Conservation (phyloP, 805 yeast species). For the Metschnikowia cubensis region DNA sequence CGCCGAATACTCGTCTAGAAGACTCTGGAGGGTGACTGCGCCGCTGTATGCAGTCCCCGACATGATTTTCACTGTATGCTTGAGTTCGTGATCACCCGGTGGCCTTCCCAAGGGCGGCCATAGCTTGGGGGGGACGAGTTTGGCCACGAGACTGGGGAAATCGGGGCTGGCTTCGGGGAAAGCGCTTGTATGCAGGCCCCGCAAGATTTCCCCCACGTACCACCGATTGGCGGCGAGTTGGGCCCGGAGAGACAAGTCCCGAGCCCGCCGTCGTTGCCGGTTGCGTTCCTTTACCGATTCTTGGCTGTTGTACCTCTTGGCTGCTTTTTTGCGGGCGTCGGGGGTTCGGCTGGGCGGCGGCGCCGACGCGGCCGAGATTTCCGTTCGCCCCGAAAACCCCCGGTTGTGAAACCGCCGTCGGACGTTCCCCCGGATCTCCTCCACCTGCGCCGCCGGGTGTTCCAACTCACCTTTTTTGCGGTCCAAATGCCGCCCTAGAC, state of each 20-base stretch:
- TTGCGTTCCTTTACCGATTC: slow-evolving; percentile 47
- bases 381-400: too few species aligned
- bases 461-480: slow-evolving; percentile 47
- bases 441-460: slow-evolving; percentile 51
- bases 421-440: slow-evolving; percentile 44
- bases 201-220: slow-evolving; percentile 4
- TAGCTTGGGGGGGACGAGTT: slow-evolving; percentile 1
- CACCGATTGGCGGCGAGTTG: slow-evolving; percentile 17
- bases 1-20: slow-evolving; percentile 1
- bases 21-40: not conserved
- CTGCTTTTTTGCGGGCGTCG: not conserved
- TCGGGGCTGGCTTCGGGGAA: not conserved
- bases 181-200: not conserved
- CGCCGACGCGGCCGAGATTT: too few species aligned
- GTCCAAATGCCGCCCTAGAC: slow-evolving; percentile 59
- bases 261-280: slow-evolving; percentile 39
- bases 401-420: not conserved
- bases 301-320: slow-evolving; percentile 39
- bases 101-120: slow-evolving; percentile 9
- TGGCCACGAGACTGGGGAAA: slow-evolving; percentile 8
- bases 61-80: not conserved
- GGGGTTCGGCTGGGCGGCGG: not conserved
- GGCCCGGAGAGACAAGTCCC: slow-evolving; percentile 42
- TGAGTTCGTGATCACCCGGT: slow-evolving; percentile 7
- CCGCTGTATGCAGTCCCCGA: not conserved